A percentile compares a stretch with the other conserved stretches of the same genome.
Evolutionary conservation across 2,329 filamentous ascomycete species (phyloP).

Genomic region (Thielaviopsis populi): DNA sequence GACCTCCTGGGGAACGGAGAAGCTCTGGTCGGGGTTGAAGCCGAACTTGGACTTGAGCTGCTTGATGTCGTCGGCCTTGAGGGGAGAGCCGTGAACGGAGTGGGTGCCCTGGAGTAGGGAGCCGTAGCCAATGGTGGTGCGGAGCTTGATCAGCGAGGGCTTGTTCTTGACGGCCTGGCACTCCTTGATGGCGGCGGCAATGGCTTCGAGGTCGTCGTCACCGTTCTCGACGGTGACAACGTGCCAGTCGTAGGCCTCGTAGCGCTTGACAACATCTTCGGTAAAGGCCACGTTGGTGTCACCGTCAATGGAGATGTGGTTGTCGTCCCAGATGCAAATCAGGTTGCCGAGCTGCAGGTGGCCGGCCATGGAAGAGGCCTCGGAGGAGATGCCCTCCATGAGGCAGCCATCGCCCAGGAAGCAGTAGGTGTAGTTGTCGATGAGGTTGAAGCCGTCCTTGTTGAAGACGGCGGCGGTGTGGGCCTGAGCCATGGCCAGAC

Average conservation of each 20-base stretch:
- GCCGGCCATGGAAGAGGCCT: slow-evolving; percentile 83
- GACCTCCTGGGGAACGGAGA: slow-evolving; percentile 85
- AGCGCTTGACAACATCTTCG: slow-evolving; percentile 87
- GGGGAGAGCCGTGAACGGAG: slow-evolving; percentile 87
- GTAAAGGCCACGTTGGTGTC: slow-evolving; percentile 95
- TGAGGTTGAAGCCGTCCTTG: slow-evolving; percentile 79
- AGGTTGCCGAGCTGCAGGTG: slow-evolving; percentile 97
- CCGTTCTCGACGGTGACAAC: slow-evolving; percentile 70
- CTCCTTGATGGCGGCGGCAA: slow-evolving; percentile 76
- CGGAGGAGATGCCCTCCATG: slow-evolving; percentile 93
- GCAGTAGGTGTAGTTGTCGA: slow-evolving; percentile 93
- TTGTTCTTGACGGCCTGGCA: slow-evolving; percentile 85
- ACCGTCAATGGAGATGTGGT: slow-evolving; percentile 91
- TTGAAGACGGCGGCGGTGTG: slow-evolving; percentile 88
- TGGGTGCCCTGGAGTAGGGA: slow-evolving; percentile 86
- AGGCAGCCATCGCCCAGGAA: slow-evolving; percentile 98
- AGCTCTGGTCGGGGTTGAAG: slow-evolving; percentile 87
- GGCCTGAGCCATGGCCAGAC: slow-evolving; percentile 90
- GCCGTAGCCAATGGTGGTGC: slow-evolving; percentile 93
- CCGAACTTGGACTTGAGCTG: slow-evolving; percentile 90
- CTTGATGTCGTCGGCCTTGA: slow-evolving; percentile 89
- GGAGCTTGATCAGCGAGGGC: slow-evolving; percentile 91
- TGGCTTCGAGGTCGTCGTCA: slow-evolving; percentile 72
- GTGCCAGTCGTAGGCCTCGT: slow-evolving; percentile 97
- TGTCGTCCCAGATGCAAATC: slow-evolving; percentile 95